These are phyloP conservation scores for Jimgerdemannia flammicorona DNA, from an alignment of 192 early-diverging fungal genomes.

Conservation along the genomic window DNA sequence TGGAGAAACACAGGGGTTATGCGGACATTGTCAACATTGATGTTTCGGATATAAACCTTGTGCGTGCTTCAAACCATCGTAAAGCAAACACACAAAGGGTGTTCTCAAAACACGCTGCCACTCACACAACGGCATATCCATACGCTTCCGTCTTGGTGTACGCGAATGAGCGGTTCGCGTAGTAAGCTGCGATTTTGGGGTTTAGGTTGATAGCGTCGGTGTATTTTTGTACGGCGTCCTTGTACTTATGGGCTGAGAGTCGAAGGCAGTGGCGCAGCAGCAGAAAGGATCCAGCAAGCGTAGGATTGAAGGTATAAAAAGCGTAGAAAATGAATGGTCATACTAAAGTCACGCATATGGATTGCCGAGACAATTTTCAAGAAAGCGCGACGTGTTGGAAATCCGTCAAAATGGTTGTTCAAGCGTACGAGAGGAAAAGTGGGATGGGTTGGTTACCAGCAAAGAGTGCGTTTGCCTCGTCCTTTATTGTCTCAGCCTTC, in stretches of 20 bases:
- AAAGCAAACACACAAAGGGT: background rate
- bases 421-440: background rate
- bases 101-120: background rate
- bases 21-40: too few relatives aligned
- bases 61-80: constrained; percentile 12
- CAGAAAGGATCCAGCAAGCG: background rate
- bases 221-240: constrained; percentile 90
- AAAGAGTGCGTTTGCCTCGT: constrained; percentile 67
- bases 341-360: background rate
- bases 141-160: constrained; percentile 85
- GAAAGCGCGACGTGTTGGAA: too few relatives aligned
- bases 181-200: constrained; percentile 81
- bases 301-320: background rate
- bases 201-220: constrained; percentile 82
- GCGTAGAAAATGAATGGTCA: background rate
- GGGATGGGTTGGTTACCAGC: constrained; percentile 26
- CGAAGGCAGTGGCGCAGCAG: background rate
- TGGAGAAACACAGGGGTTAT: constrained; percentile 1
- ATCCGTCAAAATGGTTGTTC: too few relatives aligned
- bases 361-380: background rate
- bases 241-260: constrained; percentile 56
- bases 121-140: constrained; percentile 66
- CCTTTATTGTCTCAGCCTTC: constrained; percentile 56
- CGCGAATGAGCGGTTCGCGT: constrained; percentile 90
- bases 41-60: too few relatives aligned